Percentiles rank a stretch among this genome's conserved stretches.
These are phyloP conservation scores for Erodium texanum DNA, from an alignment of 441 rosid species.

Conservation along the genomic window DNA sequence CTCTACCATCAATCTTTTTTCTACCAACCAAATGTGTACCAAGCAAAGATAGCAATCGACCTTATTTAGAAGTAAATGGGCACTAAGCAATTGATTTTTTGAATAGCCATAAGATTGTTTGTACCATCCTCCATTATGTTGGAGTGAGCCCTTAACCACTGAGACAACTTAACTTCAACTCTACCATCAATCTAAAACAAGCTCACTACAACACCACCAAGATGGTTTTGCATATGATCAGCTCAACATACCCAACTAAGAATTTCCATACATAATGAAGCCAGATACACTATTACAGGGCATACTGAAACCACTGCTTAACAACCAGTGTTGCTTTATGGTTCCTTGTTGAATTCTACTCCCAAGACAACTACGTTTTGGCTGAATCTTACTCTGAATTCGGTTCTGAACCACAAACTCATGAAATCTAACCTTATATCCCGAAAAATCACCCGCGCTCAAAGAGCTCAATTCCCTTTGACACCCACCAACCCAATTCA, in stretches of 20 bases:
- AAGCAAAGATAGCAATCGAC: background rate
- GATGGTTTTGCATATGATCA: no score
- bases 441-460: background rate
- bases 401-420: background rate
- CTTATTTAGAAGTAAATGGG: background rate
- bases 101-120: no score
- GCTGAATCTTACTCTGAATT: background rate
- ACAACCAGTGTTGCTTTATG: background rate
- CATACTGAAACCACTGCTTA: background rate
- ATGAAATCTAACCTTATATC: background rate
- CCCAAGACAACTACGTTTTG: background rate
- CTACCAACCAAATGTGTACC: no score
- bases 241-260: background rate
- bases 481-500: background rate
- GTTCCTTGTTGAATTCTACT: no score
- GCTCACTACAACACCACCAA: no score
- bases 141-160: no score
- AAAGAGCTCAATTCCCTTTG: background rate
- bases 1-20: no score
- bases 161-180: no score
- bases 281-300: background rate
- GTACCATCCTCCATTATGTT: no score
- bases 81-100: no score
- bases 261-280: background rate
- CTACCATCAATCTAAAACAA: background rate